Evolutionary conservation across 176 grass and related monocot genomes (phyloP), one percentile per base, ranked within the genome.

Genomic region (Coix lacrymajobi): DNA sequence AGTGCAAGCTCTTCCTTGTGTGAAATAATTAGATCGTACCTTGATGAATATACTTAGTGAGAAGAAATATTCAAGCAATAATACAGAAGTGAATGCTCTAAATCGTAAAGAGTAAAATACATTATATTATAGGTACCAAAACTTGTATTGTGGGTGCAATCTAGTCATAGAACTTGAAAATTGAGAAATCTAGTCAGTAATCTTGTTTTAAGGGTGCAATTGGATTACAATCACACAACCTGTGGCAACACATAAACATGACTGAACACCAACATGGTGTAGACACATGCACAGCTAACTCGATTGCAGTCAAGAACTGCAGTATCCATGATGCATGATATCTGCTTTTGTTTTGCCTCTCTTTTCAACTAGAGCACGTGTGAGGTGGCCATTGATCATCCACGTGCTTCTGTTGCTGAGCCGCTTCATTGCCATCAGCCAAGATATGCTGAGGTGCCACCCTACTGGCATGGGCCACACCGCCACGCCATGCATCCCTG

Each of bases 1-100:
- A 95, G 87, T 77, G 96, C 92, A 64, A 98, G 90, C 41, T 95
- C 96, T 77, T 98, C 96, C 87, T 95, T 95, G 69, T 98, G 92
- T 83, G 91, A 89, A 82, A 98, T 88, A 77, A 98, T 84, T 83
- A 98, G 83, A 86, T 98, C 89, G 62, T 95, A 92, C 96, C 96
- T 98, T 91, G 22, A 79, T 51, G 84, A 88, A 68, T 60, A 65
- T 73, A 48, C 32, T 70, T 64, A 77, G 43, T 80, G 36, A 88
- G 78, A 93, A 70, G 30, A 49, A 60, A 66, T 68, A 69, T 82
- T 38, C 9, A 79, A 52, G 36, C 41, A 81, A 51, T 66, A 74
- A 52, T 79, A 49, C 26, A 65, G 32, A 73, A 74, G 22, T 83
- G 13, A 37, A 46, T 73, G 54, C 1, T 73, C 77, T 56, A 70